phyloP scores from a whole-genome alignment of 805 yeast genomes.

The Pichia pseudocactophila region DNA sequence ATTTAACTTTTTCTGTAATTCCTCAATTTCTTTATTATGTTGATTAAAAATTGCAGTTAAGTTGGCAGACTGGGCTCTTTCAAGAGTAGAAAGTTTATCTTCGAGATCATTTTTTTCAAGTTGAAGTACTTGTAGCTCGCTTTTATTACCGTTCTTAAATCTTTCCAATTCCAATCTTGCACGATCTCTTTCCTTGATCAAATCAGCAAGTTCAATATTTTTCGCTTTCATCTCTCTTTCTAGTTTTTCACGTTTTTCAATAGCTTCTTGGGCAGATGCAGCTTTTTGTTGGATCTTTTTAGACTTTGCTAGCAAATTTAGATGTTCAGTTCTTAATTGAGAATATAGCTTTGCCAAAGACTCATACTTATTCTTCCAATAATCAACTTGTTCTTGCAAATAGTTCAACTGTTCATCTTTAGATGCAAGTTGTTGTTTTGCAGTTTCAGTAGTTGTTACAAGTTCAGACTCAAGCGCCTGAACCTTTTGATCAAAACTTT shows the following conservation, averaged over 20 bases:
- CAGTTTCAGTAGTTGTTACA: slow-evolving; percentile 47
- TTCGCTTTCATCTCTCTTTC: slow-evolving; percentile 81
- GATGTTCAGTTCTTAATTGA: slow-evolving; percentile 86
- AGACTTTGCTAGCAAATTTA: slow-evolving; percentile 65
- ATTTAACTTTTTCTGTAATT: slow-evolving; percentile 33
- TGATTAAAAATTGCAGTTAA: slow-evolving; percentile 48
- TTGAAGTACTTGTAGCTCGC: slow-evolving; percentile 56
- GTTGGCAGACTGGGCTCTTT: slow-evolving; percentile 55
- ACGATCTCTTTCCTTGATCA: slow-evolving; percentile 82
- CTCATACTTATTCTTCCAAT: slow-evolving; percentile 84
- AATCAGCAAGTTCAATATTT: slow-evolving; percentile 79
- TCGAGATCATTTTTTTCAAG: slow-evolving; percentile 55
- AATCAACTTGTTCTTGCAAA: slow-evolving; percentile 63
- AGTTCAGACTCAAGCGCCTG: slow-evolving; percentile 73
- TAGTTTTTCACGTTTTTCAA: slow-evolving; percentile 69
- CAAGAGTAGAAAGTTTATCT: slow-evolving; percentile 48
- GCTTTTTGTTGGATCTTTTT: slow-evolving; percentile 82
- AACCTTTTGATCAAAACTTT: slow-evolving; percentile 81
- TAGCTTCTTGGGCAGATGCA: slow-evolving; percentile 81
- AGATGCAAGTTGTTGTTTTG: slow-evolving; percentile 63
- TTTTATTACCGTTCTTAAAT: slow-evolving; percentile 52
- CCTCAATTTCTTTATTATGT: slow-evolving; percentile 55
- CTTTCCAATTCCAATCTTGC: slow-evolving; percentile 78
- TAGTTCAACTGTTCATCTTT: slow-evolving; percentile 64
- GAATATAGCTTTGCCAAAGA: slow-evolving; percentile 82